Evolutionary conservation across 2,329 filamentous ascomycete species (phyloP), one percentile per base, ranked within the genome.

Genomic region (Chaetomium strumarium): DNA sequence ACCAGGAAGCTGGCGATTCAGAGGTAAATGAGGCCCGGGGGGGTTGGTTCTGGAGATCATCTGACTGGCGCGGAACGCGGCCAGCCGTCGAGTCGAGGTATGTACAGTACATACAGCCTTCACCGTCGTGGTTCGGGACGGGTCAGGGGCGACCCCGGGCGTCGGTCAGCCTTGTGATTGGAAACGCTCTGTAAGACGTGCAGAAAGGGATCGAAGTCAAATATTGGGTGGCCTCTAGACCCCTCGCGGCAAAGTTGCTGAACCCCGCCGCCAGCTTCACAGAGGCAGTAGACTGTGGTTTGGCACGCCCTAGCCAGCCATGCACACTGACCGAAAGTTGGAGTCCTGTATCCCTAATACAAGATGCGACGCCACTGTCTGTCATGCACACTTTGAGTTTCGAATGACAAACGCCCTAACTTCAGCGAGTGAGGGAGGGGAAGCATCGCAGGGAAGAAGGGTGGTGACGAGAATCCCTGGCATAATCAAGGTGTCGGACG

Each of bases 191-290:
- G 49, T 42, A 38, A 52, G 55, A 57, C 55, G 12, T 57, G 52
- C 55, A 57, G 52, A 38, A 55, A 29, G 39, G 20, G 24, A 57
- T 57, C 55, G 52, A 53, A 33, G 46, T 42, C 34, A 52, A 45
- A 34, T 38, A 37, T 20, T 42, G 42, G 31, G n/a, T 37, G 38
- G 7, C 20, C 17, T 24, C 24, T 37, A 42, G 7, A 13, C 17
- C 17, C 24, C 16, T 24, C 30, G n/a, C n/a, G 48, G 36, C 17
- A 46, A 9, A 36, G 14, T n/a, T 34, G 30, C 12, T 36, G 43
- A 19, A 36, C 14, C 42, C 30, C 17, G 20, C 24, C 24, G 24
- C 24, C 24, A 4, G 7, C 4, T 19, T 36, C 49, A 11, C 19
- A 16, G 30, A 12, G 31, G 3, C 7, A 14, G 12, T 3, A 5